phyloP scores from a whole-genome alignment of 805 yeast species.

The Starmerella sp. region DNA sequence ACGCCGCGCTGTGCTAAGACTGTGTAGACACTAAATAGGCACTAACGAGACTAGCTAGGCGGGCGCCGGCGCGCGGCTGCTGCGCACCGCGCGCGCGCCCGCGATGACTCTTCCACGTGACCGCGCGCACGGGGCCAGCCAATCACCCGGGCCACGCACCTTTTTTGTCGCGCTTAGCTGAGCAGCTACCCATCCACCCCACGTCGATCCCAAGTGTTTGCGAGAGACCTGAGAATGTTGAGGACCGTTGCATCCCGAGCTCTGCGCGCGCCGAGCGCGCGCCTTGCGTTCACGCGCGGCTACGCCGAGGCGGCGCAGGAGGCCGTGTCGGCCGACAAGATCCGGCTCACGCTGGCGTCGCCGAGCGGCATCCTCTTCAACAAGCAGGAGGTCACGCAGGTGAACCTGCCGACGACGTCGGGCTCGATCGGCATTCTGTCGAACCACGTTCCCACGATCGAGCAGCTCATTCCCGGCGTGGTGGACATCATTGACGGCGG shows the following conservation, averaged over 20 bases:
- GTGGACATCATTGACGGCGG: slow-evolving; percentile 78
- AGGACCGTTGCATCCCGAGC: slow-evolving; percentile 21
- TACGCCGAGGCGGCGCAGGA: slow-evolving; percentile 68
- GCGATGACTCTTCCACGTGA: not conserved
- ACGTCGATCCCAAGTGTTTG: not conserved
- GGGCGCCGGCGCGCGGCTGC: not conserved
- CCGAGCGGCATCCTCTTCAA: slow-evolving; percentile 43
- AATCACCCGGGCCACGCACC: not conserved
- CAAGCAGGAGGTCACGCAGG: slow-evolving; percentile 44
- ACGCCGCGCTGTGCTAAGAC: too few relatives aligned
- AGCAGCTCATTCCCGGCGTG: slow-evolving; percentile 92
- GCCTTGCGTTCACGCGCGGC: slow-evolving; percentile 29
- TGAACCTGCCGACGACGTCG: slow-evolving; percentile 87
- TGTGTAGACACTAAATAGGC: too few relatives aligned
- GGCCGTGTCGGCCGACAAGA: slow-evolving; percentile 47
- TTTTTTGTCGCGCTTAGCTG: slow-evolving; percentile 6
- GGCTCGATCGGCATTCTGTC: slow-evolving; percentile 97
- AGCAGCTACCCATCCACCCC: slow-evolving; percentile 3
- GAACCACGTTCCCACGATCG: slow-evolving; percentile 94
- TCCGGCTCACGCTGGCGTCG: slow-evolving; percentile 79
- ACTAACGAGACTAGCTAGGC: too few relatives aligned
- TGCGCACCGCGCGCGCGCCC: not conserved
- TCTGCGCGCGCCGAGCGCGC: slow-evolving; percentile 21
- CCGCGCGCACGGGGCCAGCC: not conserved
- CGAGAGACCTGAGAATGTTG: slow-evolving; percentile 13